Evolutionary conservation across 495 filamentous ascomycete genomes (phyloP).

Genomic region (Hyaloscypha bicolor): DNA sequence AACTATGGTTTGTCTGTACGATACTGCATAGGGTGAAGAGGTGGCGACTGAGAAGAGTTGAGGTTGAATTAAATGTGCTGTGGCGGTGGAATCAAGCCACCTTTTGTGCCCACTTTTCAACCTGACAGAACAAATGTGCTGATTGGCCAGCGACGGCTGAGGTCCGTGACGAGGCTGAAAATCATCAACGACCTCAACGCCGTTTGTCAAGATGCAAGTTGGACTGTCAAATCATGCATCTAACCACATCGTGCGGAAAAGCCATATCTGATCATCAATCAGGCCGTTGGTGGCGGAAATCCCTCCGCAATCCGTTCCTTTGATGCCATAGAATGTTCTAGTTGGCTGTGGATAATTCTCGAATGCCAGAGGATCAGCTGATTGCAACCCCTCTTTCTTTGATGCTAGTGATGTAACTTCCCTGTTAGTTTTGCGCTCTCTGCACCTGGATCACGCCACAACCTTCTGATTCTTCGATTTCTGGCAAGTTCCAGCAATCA

Average conservation of each 20-base stretch:
- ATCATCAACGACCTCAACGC: neutral
- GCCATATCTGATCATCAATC: neutral
- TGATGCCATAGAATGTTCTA: slow-evolving; percentile 6
- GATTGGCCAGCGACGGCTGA: neutral
- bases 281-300: neutral
- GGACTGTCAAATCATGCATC: too few species aligned
- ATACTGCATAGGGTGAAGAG: too few species aligned
- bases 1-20: too few species aligned
- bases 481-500: slow-evolving; percentile 15
- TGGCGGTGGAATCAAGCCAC: neutral
- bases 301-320: neutral
- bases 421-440: neutral
- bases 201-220: too few species aligned
- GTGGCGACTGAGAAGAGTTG: neutral
- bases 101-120: too few species aligned
- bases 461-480: slow-evolving; percentile 18
- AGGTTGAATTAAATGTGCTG: neutral
- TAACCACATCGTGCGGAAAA: neutral
- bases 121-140: neutral
- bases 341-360: neutral
- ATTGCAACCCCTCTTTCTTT: slow-evolving; percentile 9
- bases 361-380: slow-evolving; percentile 6
- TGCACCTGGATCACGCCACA: slow-evolving; percentile 16
- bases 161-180: neutral
- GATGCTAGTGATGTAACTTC: neutral